Conservation (phyloP, 495 filamentous ascomycete species). For the Aspergillus saccharolyticus region DNA sequence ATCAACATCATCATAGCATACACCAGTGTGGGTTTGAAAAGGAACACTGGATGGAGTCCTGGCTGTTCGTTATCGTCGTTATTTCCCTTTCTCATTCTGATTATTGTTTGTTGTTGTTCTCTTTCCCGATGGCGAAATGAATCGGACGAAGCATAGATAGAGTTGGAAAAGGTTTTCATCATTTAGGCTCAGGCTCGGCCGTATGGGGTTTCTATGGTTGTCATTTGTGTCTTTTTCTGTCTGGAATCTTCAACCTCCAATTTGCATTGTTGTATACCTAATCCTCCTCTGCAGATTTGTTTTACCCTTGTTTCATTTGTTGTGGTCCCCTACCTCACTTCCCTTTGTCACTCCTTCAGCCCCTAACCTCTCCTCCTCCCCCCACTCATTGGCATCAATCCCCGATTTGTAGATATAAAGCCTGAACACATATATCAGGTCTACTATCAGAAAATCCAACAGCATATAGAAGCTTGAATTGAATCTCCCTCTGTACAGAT, state of each 20-base stretch:
- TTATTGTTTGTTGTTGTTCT: slow-evolving; percentile 16
- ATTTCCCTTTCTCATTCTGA: slow-evolving; percentile 13
- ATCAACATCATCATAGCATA: slow-evolving; percentile 19
- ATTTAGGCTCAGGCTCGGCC: slow-evolving; percentile 5
- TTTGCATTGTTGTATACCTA: slow-evolving; percentile 1
- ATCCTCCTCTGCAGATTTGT: not conserved
- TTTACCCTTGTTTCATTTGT: not conserved
- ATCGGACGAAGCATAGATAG: slow-evolving; percentile 17
- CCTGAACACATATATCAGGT: too few relatives aligned
- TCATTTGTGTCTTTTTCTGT: slow-evolving; percentile 4
- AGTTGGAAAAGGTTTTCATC: slow-evolving; percentile 13
- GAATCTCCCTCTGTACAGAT: too few relatives aligned
- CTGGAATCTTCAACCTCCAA: not conserved
- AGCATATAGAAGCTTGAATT: too few relatives aligned
- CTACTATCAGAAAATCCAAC: too few relatives aligned
- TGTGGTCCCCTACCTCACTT: not conserved
- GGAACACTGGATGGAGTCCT: slow-evolving; percentile 34
- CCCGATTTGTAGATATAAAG: not conserved
- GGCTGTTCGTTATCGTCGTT: slow-evolving; percentile 23
- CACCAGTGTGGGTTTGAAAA: slow-evolving; percentile 16
- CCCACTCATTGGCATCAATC: not conserved
- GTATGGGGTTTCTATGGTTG: slow-evolving; percentile 8
- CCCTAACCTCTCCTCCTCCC: not conserved
- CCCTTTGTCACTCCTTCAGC: not conserved
- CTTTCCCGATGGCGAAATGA: slow-evolving; percentile 16